Conservation (phyloP, 371 early-diverging fungal genomes). For the Mortierella sp. region DNA sequence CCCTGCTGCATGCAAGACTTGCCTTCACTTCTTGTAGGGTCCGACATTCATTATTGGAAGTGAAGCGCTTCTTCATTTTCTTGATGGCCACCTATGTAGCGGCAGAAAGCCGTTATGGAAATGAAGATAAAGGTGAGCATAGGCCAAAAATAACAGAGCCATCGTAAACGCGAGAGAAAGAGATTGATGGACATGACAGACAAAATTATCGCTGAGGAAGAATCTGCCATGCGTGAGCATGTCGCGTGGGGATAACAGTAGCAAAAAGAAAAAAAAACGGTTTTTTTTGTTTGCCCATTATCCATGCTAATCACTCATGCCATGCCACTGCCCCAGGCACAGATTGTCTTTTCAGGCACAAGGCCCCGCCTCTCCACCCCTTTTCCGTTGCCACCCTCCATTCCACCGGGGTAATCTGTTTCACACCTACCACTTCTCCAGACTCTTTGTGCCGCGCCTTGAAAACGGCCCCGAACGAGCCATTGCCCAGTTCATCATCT, state of each 20-base stretch:
- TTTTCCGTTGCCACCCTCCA: no score
- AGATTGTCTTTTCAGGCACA: no score
- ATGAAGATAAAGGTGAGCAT: background rate
- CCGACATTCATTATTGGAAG: background rate
- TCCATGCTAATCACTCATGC: no score
- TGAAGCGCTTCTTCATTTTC: conserved; percentile 76
- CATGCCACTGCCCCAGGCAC: no score
- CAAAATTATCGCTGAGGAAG: background rate
- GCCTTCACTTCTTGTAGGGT: no score
- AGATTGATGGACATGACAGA: background rate
- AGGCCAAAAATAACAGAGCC: conserved; percentile 3
- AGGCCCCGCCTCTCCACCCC: no score
- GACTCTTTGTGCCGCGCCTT: conserved; percentile 74
- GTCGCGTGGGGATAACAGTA: conserved; percentile 5
- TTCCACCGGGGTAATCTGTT: no score
- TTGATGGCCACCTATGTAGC: conserved; percentile 88
- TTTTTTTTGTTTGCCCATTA: no score
- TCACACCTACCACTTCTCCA: conserved; percentile 71
- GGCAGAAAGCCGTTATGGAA: background rate
- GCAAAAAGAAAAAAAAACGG: no score
- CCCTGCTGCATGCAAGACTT: no score
- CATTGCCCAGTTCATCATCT: conserved; percentile 84
- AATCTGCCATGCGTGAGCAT: background rate
- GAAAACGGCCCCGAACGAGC: conserved; percentile 92
- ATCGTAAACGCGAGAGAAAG: background rate